Evolutionary conservation across 257 asterid species (phyloP).

Genomic region (Jacaranda mimosifolia): DNA sequence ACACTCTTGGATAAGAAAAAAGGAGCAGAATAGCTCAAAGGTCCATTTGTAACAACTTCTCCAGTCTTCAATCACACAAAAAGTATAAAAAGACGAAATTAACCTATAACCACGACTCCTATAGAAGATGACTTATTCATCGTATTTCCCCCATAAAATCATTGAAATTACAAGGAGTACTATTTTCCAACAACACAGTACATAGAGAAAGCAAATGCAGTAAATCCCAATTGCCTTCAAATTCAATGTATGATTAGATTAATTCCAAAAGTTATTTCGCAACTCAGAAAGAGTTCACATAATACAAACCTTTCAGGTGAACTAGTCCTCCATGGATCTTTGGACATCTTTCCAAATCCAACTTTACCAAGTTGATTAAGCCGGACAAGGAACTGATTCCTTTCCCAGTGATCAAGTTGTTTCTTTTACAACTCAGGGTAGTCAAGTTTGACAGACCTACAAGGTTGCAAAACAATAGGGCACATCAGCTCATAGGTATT

Average conservation of each 20-base stretch:
- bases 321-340: slow-evolving; percentile 86
- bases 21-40: too few species aligned
- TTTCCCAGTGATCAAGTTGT: slow-evolving; percentile 75
- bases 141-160: neutral
- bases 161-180: neutral
- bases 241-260: slow-evolving; percentile 14
- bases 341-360: slow-evolving; percentile 97
- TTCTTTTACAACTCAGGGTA: slow-evolving; percentile 76
- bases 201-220: neutral
- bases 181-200: neutral
- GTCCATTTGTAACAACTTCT: too few species aligned
- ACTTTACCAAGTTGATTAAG: slow-evolving; percentile 72
- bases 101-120: too few species aligned
- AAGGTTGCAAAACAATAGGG: slow-evolving; percentile 32
- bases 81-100: too few species aligned
- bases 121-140: too few species aligned
- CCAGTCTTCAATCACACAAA: too few species aligned
- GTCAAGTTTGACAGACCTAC: slow-evolving; percentile 82
- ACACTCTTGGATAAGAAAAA: too few species aligned
- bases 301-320: slow-evolving; percentile 74
- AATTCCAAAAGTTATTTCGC: slow-evolving; percentile 18
- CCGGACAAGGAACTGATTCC: slow-evolving; percentile 77
- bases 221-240: neutral
- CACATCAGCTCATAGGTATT: slow-evolving; percentile 23
- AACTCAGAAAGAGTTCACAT: slow-evolving; percentile 4